Base-by-base conservation (phyloP, 2,329 filamentous ascomycete species). In the Chaetomiaceae sp. region DNA sequence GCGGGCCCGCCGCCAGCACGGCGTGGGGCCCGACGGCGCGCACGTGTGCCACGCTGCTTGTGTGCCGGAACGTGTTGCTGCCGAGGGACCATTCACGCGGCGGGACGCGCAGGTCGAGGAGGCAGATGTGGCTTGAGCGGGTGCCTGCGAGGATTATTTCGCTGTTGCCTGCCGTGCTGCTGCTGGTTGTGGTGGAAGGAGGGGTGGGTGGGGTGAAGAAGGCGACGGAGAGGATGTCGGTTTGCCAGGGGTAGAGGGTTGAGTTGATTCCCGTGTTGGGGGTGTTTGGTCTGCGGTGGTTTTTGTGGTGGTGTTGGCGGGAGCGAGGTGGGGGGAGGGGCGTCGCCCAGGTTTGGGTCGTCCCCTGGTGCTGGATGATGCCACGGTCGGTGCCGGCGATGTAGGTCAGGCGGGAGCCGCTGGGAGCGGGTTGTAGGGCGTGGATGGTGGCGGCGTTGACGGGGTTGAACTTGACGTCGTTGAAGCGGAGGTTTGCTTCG, bases 1-100 rank as follows among this genome's bases (percentile, higher is more conserved):
- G 59, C 2, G 81, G 64, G 1, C 80, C 79, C 0, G 78, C 73
- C 3, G 76, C 75, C 2, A 85, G 66, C 17, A 83, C 66, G 39
- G 76, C 73, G 57, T 79, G 65, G 7, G 25, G 25, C 25, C 73
- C 72, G 2, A 82, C 58, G 46, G 74, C 71, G 30, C 70, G 70
- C 27, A 83, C 62, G 51, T 80, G 76, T 0, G 77, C 69, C 1
- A 65, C 51, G 35, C 65, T 66, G 2, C 63, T 59, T 5, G 60
- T 16, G 54, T 60, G 57, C 51, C 10, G 60, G 53, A 62, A 65
- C 70, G 60, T 68, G 27, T 33, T 50, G 8, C 34, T 19, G 50
- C 65, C 56, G 23, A 19, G 6, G 4, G 31, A 21, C 17, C 60
- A 52, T 31, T 63, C 56, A 1, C 20, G 21, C 14, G 37, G 17